Percentiles rank a stretch among this genome's conserved stretches.
phyloP scores from a whole-genome alignment of 176 grass and related monocot genomes.

The Metroxylon sagu region DNA sequence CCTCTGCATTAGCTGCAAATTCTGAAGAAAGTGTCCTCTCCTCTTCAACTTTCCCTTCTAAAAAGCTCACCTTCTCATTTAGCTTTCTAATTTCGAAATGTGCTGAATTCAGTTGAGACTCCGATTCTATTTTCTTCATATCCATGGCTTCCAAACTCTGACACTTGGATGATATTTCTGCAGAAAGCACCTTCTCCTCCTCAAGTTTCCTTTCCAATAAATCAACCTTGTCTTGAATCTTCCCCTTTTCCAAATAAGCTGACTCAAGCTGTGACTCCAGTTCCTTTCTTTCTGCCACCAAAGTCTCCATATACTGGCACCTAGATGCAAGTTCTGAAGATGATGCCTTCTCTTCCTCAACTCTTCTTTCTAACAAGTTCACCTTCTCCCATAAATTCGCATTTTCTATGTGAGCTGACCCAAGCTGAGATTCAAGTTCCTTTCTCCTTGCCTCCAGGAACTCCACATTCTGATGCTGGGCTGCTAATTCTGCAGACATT shows the following conservation, averaged over 20 bases:
- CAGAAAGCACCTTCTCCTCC: slow-evolving; percentile 19
- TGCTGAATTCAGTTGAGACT: slow-evolving; percentile 28
- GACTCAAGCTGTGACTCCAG: slow-evolving; percentile 48
- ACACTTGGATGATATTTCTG: slow-evolving; percentile 19
- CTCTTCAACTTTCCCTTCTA: slow-evolving; percentile 54
- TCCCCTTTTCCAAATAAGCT: slow-evolving; percentile 25
- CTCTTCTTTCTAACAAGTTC: slow-evolving; percentile 34
- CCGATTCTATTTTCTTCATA: slow-evolving; percentile 17
- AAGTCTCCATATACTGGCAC: slow-evolving; percentile 34
- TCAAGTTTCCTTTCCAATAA: slow-evolving; percentile 26
- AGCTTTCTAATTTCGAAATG: slow-evolving; percentile 28
- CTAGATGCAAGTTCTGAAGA: slow-evolving; percentile 33
- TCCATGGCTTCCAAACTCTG: slow-evolving; percentile 26
- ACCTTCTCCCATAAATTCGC: slow-evolving; percentile 36
- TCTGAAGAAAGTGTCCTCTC: slow-evolving; percentile 50
- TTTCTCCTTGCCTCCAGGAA: slow-evolving; percentile 38
- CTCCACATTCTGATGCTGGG: slow-evolving; percentile 44
- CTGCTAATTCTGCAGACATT: slow-evolving; percentile 32
- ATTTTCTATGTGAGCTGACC: slow-evolving; percentile 32
- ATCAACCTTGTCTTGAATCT: slow-evolving; percentile 30
- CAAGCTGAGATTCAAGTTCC: slow-evolving; percentile 32
- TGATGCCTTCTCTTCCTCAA: slow-evolving; percentile 56
- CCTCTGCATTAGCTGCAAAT: slow-evolving; percentile 47
- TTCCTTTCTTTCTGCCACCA: slow-evolving; percentile 42
- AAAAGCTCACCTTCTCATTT: slow-evolving; percentile 29